Conservation (phyloP, 2,329 filamentous ascomycete species). For the Paracamarosporium sp. region DNA sequence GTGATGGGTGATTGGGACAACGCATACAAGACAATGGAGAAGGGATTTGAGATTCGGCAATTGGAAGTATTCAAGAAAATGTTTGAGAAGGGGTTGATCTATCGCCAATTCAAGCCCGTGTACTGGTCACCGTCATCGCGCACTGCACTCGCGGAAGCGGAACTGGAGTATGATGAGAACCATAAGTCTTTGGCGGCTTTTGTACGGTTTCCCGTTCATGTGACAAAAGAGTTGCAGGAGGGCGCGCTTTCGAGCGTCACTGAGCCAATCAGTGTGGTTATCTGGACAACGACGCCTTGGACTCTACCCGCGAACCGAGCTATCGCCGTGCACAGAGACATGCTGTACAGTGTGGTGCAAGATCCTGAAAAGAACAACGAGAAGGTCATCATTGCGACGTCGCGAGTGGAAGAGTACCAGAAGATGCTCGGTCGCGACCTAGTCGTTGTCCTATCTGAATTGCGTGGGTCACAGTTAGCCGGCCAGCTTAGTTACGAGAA, state of each 20-base stretch:
- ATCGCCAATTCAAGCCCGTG: constrained; percentile 80
- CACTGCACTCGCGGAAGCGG: constrained; percentile 82
- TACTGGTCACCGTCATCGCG: constrained; percentile 84
- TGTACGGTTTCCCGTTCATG: constrained; percentile 74
- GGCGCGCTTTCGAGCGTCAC: constrained; percentile 36
- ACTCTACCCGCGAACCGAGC: constrained; percentile 92
- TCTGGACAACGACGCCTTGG: constrained; percentile 99
- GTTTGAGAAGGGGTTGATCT: constrained; percentile 73
- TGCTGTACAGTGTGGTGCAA: constrained; percentile 75
- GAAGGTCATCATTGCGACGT: constrained; percentile 73
- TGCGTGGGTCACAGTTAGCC: constrained; percentile 71
- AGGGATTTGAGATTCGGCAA: constrained; percentile 75
- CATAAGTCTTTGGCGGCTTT: constrained; percentile 78
- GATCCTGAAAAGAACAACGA: constrained; percentile 51
- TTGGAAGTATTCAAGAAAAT: constrained; percentile 77
- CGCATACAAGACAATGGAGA: constrained; percentile 81
- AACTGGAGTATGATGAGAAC: constrained; percentile 81
- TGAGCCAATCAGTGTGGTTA: constrained; percentile 71
- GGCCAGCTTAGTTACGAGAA: constrained; percentile 72
- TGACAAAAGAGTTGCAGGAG: constrained; percentile 52
- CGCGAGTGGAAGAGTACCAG: constrained; percentile 65
- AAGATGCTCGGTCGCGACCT: constrained; percentile 43
- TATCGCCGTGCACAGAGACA: constrained; percentile 78
- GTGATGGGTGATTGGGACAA: constrained; percentile 83
- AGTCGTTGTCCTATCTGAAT: constrained; percentile 59